Evolutionary conservation across 805 yeast genomes (phyloP).

Genomic region (Candida orba): DNA sequence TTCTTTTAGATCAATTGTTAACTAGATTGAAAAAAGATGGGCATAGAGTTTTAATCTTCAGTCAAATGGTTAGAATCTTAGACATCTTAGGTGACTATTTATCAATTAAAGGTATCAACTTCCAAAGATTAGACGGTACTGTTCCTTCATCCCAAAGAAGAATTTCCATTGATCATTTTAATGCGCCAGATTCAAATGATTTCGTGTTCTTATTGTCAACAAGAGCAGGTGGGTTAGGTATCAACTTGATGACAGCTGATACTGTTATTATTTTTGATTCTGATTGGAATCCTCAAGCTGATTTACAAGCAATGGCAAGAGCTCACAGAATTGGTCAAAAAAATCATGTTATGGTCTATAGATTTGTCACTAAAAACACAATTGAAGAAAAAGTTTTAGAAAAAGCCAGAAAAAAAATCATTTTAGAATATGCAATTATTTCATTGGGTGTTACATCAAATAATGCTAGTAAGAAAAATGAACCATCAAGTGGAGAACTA

Average conservation of each 20-base stretch:
- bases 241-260: constrained; percentile 97
- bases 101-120: constrained; percentile 76
- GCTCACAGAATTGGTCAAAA: constrained; percentile 99
- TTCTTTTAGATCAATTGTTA: constrained; percentile 79
- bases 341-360: constrained; percentile 93
- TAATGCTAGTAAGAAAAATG: constrained; percentile 39
- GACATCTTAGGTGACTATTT: constrained; percentile 93
- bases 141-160: constrained; percentile 91
- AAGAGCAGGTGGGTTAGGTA: constrained; percentile 98
- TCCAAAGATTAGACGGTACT: constrained; percentile 95
- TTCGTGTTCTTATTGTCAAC: constrained; percentile 87
- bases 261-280: constrained; percentile 97
- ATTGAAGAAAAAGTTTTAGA: constrained; percentile 97
- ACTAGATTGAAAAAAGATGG: constrained; percentile 86
- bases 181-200: constrained; percentile 88
- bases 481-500: constrained; percentile 78
- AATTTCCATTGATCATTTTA: constrained; percentile 92
- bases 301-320: constrained; percentile 98
- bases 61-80: constrained; percentile 95
- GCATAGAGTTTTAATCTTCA: constrained; percentile 89
- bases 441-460: constrained; percentile 90
- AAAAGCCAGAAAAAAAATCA: constrained; percentile 96
- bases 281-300: constrained; percentile 99
- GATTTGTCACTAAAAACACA: constrained; percentile 97
- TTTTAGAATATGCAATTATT: constrained; percentile 94